phyloP scores from a whole-genome alignment of 2,329 filamentous ascomycete species.

The Penicillium sclerotigenum region DNA sequence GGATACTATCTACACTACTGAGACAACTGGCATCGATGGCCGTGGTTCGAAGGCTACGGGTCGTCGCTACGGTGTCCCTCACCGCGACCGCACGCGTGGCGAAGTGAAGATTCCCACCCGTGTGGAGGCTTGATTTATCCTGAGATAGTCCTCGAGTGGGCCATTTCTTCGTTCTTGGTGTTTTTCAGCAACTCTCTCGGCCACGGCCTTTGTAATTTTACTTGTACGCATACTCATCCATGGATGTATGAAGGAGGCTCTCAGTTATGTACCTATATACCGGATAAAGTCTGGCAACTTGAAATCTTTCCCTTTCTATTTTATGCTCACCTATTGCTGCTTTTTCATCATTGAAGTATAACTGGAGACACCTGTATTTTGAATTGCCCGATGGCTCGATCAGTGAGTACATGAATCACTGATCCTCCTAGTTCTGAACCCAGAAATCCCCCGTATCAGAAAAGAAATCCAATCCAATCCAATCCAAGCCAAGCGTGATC shows the following conservation, averaged over 20 bases:
- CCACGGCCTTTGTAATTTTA: constrained; percentile 16
- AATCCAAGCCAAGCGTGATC: no score
- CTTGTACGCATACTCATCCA: constrained; percentile 23
- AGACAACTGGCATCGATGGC: constrained; percentile 55
- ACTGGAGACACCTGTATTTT: background rate
- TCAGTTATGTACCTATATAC: constrained; percentile 23
- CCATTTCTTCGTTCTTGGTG: background rate
- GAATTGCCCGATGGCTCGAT: no score
- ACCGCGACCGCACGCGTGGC: constrained; percentile 61
- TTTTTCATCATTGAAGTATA: background rate
- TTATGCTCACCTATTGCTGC: background rate
- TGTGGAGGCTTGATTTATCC: constrained; percentile 48
- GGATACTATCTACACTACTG: constrained; percentile 52
- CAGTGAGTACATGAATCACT: no score
- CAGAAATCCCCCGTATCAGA: no score
- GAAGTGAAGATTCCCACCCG: constrained; percentile 61
- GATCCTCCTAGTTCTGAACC: no score
- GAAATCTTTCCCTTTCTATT: background rate
- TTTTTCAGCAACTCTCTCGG: constrained; percentile 9
- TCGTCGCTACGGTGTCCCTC: constrained; percentile 60
- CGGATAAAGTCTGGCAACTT: background rate
- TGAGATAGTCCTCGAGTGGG: background rate
- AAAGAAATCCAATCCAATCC: no score
- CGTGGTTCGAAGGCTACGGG: constrained; percentile 54
- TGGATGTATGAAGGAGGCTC: constrained; percentile 16